Conservation (phyloP, 257 asterid genomes). For the Solanum medicagineum region DNA sequence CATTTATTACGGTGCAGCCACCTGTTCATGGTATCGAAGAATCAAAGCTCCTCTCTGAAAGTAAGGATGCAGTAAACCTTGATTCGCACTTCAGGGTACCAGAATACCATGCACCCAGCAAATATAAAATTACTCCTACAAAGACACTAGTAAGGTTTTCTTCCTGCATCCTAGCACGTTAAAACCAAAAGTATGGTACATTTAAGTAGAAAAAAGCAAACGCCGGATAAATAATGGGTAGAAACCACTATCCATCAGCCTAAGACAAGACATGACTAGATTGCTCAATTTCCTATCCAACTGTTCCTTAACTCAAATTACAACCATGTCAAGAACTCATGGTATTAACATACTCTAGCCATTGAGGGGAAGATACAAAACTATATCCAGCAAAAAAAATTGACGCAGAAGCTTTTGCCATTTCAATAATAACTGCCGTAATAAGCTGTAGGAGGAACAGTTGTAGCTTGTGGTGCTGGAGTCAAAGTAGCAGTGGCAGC, state of each 20-base stretch:
- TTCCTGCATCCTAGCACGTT: background rate
- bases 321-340: slow-evolving; percentile 7
- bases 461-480: slow-evolving; percentile 45
- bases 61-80: background rate
- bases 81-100: background rate
- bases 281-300: background rate
- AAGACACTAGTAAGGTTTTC: background rate
- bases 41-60: background rate
- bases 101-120: background rate
- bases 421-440: slow-evolving; percentile 56
- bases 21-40: background rate
- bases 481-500: slow-evolving; percentile 45
- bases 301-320: slow-evolving; percentile 1
- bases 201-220: background rate
- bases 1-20: background rate
- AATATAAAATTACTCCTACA: background rate
- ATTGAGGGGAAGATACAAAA: background rate
- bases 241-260: background rate
- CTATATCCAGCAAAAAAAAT: slow-evolving; percentile 27
- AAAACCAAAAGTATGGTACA: background rate
- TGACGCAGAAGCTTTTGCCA: slow-evolving; percentile 1
- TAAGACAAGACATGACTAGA: background rate
- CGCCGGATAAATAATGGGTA: background rate
- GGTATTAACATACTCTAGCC: background rate
- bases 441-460: slow-evolving; percentile 48